Evolutionary conservation across 805 yeast genomes (phyloP).

Genomic region (Kodamaea lidongshanica): DNA sequence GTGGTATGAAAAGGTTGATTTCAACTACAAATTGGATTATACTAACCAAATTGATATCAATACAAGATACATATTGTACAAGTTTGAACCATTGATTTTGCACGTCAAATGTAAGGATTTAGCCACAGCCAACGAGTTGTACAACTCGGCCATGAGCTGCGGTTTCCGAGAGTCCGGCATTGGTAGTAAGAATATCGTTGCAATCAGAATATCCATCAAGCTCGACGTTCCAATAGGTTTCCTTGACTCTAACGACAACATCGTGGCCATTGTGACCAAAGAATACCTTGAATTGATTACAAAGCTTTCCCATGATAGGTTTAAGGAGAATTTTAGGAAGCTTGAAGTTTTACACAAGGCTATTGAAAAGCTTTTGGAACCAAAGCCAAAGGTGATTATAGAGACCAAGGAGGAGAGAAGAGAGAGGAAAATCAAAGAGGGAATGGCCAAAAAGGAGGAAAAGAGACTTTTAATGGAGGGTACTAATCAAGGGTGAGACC

Average conservation of each 20-base stretch:
- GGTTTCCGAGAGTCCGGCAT: slow-evolving; percentile 88
- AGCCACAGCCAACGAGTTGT: slow-evolving; percentile 53
- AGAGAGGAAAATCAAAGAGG: slow-evolving; percentile 48
- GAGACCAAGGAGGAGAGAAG: slow-evolving; percentile 58
- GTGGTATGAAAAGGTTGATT: slow-evolving; percentile 41
- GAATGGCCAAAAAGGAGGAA: slow-evolving; percentile 32
- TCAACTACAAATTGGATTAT: slow-evolving; percentile 10
- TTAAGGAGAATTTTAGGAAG: slow-evolving; percentile 57
- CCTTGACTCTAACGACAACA: slow-evolving; percentile 22
- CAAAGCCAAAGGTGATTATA: slow-evolving; percentile 2
- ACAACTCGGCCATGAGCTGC: slow-evolving; percentile 69
- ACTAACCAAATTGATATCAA: slow-evolving; percentile 6
- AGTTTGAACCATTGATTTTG: slow-evolving; percentile 79
- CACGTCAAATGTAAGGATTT: slow-evolving; percentile 74
- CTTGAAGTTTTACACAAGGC: slow-evolving; percentile 42
- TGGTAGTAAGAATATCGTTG: slow-evolving; percentile 72
- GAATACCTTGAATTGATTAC: slow-evolving; percentile 50
- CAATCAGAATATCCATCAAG: slow-evolving; percentile 66
- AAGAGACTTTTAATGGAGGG: slow-evolving; percentile 10
- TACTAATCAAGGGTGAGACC: too few species aligned
- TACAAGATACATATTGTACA: slow-evolving; percentile 59
- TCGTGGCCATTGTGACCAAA: slow-evolving; percentile 43
- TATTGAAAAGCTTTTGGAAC: slow-evolving; percentile 26
- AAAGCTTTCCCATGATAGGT: slow-evolving; percentile 53
- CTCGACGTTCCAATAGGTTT: slow-evolving; percentile 75